phyloP scores from a whole-genome alignment of 1,284 basidiomycete genomes.

The Neotropicomus parvogracilis region DNA sequence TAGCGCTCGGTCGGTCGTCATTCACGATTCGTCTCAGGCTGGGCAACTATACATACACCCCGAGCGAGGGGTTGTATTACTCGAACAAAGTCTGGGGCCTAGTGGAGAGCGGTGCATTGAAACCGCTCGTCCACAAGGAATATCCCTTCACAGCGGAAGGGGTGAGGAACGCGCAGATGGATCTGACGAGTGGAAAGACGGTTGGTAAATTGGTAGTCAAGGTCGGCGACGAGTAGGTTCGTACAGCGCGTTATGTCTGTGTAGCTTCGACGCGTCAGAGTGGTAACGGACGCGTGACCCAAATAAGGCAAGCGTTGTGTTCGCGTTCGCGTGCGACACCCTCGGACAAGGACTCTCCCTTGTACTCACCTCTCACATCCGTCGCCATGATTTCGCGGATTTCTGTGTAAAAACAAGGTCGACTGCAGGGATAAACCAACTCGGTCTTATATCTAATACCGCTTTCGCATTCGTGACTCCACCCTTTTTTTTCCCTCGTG shows the following conservation, averaged over 20 bases:
- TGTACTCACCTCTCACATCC: conserved; percentile 20
- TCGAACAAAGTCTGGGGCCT: conserved; percentile 65
- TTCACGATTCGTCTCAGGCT: conserved; percentile 38
- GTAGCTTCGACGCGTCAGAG: background rate
- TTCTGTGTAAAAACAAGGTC: conserved; percentile 23
- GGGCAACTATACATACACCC: conserved; percentile 51
- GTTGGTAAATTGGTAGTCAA: conserved; percentile 82
- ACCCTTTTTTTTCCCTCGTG: conserved; percentile 9
- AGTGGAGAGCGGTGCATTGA: conserved; percentile 59
- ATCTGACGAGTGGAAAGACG: conserved; percentile 77
- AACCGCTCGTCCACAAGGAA: conserved; percentile 70
- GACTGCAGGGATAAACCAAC: conserved; percentile 11
- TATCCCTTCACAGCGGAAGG: conserved; percentile 86
- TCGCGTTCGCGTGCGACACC: conserved; percentile 7
- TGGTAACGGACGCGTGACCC: background rate
- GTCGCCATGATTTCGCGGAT: conserved; percentile 24
- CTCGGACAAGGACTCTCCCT: conserved; percentile 27
- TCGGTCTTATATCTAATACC: conserved; percentile 18
- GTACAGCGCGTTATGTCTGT: background rate
- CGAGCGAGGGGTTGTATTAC: conserved; percentile 37
- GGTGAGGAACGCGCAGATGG: conserved; percentile 72
- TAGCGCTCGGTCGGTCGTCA: background rate
- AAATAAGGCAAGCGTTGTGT: conserved; percentile 27
- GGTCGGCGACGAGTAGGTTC: conserved; percentile 32
- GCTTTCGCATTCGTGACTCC: conserved; percentile 3